Percentiles rank a stretch among this genome's conserved stretches.
These are phyloP conservation scores for Peterozyma xylosa DNA, from an alignment of 805 yeast genomes.

Conservation along the genomic window DNA sequence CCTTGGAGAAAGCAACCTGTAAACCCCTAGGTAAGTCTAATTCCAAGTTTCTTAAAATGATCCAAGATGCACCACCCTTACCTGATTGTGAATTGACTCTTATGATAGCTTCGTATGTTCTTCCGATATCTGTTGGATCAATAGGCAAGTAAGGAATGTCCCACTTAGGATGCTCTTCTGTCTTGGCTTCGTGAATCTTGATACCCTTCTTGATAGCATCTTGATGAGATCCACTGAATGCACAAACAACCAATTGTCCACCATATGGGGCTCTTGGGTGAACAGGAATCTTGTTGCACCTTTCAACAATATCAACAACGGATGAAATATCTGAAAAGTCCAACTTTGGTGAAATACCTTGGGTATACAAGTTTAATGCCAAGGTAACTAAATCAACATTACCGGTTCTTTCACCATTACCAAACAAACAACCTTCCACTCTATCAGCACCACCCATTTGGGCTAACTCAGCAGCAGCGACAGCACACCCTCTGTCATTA, in stretches of 20 bases:
- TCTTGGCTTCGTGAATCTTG: conserved; percentile 42
- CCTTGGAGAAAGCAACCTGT: conserved; percentile 60
- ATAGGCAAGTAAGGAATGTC: conserved; percentile 69
- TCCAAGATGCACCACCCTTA: conserved; percentile 86
- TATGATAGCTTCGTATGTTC: conserved; percentile 75
- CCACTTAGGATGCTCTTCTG: conserved; percentile 49
- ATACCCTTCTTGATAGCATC: conserved; percentile 68
- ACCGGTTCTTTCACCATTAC: conserved; percentile 84
- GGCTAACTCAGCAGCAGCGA: conserved; percentile 76
- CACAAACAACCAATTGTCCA: conserved; percentile 72
- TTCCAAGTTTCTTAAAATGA: conserved; percentile 61
- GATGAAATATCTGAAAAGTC: conserved; percentile 66
- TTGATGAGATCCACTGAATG: conserved; percentile 70
- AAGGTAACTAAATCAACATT: conserved; percentile 72
- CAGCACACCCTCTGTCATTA: conserved; percentile 80
- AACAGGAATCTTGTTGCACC: conserved; percentile 70
- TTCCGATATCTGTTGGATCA: conserved; percentile 76
- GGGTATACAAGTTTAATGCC: conserved; percentile 72
- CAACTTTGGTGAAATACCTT: conserved; percentile 64
- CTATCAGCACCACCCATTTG: conserved; percentile 79
- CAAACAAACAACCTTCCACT: conserved; percentile 77
- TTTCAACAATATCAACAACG: conserved; percentile 62
- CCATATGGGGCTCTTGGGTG: conserved; percentile 76
- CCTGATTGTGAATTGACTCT: conserved; percentile 85
- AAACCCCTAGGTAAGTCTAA: conserved; percentile 66